Evolutionary conservation across 2,329 filamentous ascomycete genomes (phyloP), one percentile per base, ranked within the genome.

Genomic region (Nemania serpens): DNA sequence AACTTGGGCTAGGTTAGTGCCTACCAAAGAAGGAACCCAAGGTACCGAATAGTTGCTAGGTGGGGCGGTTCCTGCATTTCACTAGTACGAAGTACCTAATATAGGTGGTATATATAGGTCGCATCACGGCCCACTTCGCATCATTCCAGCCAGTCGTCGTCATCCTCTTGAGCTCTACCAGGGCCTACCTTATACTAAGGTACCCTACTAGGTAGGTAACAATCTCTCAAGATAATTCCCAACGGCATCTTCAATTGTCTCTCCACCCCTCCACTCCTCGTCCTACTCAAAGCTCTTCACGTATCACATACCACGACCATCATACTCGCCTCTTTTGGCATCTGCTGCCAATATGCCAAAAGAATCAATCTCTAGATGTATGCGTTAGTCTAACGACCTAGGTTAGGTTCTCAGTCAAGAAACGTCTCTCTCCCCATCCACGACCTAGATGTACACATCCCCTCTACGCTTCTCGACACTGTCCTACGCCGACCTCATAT

Each of bases 341-440:
- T 59, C 36, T 39, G 39, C 61, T 59, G 56, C 59, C 62, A 59
- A 65, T 55, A 61, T 64, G 62, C 58, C 53, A 57, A 41, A 57
- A 52, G 47, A 57, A 46, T 45, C 56, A 57, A 46, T 45, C 56
- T 50, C 53, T 62, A 55, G 46, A 69, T 68, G 60, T 56, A 66
- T 66, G 46, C 45, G 48, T 59, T 64, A 67, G 58, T 50, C 56
- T 37, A 52, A 56, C 42, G 55, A 46, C 52, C 63, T 70, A 63
- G 65, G 54, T 59, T 29, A 7, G 7, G 25, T 4, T 29, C 25
- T 7, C 25, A 65, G 60, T 22, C 47, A 60, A 58, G 51, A 59
- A 55, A 29, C 29, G 33, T 52, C 46, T 50, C 17, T 50, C 47
- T 22, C 42, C 13, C 33, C 20, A 37, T 49, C 17, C 7, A 29